Evolutionary conservation across 495 filamentous ascomycete genomes (phyloP), one percentile per base, ranked within the genome.

Genomic region (Penicillium angulare): DNA sequence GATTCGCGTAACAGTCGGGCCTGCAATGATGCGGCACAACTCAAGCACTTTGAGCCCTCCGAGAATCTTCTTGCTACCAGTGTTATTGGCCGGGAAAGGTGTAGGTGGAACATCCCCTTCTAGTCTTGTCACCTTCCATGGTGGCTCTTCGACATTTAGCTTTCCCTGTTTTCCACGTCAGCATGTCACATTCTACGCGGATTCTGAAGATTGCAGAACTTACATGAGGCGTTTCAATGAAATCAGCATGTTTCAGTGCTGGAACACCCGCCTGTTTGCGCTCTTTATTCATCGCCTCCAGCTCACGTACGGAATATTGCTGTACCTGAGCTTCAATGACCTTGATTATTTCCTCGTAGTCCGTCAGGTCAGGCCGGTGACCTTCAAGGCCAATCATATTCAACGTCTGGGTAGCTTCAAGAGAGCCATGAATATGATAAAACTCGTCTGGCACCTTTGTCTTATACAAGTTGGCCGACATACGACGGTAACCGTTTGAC

Each of bases 391-490:
- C 86, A 45, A 90, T 81, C 86, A 89, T 90, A 41, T 80, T 71
- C 45, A 90, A 69, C 3, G 85, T 86, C 6, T 75, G 80, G 9
- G 75, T 79, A 15, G 87, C 87, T 50, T 89, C 85, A 9, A 91
- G 64, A 1, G 87, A 90, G 23, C 87, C 87, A 64, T 90, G 87
- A 47, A 90, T 87, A 60, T 92, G 88, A 61, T 85, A 90, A 61
- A 78, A 92, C 57, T 85, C 76, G 36, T 75, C 79, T 21, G 67
- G 72, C 41, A 75, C 78, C 61, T 81, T 85, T 5, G 86, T 90
- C 50, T 79, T 76, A 69, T 90, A 92, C 10, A 90, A 69, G 63
- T 88, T 89, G 12, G 86, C 86, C 21, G 86, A 87, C 56, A 90
- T 77, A 31, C 87, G 81, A 26, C 86, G 80, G 60, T 92, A 89